These are phyloP conservation scores for Ananas comosus DNA, from an alignment of 176 grass and related monocot species.

Conservation along the genomic window DNA sequence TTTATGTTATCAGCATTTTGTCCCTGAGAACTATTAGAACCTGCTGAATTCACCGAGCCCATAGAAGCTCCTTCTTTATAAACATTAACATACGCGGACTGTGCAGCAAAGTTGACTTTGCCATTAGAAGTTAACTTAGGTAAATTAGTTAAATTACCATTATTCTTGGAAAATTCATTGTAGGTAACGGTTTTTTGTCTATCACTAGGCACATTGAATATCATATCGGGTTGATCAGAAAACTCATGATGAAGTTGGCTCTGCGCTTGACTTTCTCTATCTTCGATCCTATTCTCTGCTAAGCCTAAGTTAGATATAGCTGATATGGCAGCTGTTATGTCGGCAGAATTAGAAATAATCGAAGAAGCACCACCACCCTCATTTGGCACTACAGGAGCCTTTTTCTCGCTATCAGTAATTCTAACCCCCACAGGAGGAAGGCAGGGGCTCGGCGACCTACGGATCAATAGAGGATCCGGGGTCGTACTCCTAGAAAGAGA, in stretches of 20 bases:
- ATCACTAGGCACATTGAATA: slow-evolving; percentile 39
- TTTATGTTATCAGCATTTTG: slow-evolving; percentile 40
- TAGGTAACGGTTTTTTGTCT: slow-evolving; percentile 20
- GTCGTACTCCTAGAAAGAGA: slow-evolving; percentile 56
- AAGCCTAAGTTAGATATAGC: slow-evolving; percentile 49
- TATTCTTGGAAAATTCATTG: slow-evolving; percentile 35
- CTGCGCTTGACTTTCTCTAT: slow-evolving; percentile 41
- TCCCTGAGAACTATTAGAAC: slow-evolving; percentile 26
- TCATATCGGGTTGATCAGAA: slow-evolving; percentile 34
- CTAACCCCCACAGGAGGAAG: slow-evolving; percentile 88
- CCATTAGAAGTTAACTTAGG: slow-evolving; percentile 36
- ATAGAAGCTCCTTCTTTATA: slow-evolving; percentile 49
- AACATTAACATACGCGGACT: slow-evolving; percentile 30
- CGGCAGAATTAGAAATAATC: slow-evolving; percentile 32
- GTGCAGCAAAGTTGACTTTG: slow-evolving; percentile 37
- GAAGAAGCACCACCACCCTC: slow-evolving; percentile 14
- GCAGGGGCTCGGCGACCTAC: slow-evolving; percentile 73
- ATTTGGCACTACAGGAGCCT: slow-evolving; percentile 25
- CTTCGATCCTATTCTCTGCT: slow-evolving; percentile 30
- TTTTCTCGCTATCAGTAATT: slow-evolving; percentile 46
- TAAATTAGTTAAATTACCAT: slow-evolving; percentile 34
- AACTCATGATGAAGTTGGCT: slow-evolving; percentile 41
- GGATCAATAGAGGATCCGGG: slow-evolving; percentile 76
- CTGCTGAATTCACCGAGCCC: slow-evolving; percentile 26
- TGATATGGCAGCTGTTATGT: slow-evolving; percentile 45